phyloP scores from a whole-genome alignment of 2,329 filamentous ascomycete genomes.

The Falciphora oryzae region DNA sequence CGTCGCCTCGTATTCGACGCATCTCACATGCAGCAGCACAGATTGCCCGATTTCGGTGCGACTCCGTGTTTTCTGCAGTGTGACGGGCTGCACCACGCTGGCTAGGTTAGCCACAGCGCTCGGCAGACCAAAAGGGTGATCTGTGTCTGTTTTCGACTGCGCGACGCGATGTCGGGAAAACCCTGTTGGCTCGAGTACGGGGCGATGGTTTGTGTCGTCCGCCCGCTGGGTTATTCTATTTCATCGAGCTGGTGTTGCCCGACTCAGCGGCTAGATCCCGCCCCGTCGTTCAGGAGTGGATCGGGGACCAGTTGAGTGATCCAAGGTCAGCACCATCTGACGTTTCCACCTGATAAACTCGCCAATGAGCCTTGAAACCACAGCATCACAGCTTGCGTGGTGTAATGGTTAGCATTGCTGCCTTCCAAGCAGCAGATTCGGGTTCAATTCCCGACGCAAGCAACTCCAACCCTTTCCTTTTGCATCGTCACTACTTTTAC shows the following conservation, averaged over 20 bases:
- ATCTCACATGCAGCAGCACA: neutral
- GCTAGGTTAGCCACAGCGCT: no score
- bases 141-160: neutral
- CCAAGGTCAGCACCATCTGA: neutral
- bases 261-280: neutral
- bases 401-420: constrained; percentile 10
- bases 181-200: neutral
- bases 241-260: neutral
- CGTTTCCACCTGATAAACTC: neutral
- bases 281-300: neutral
- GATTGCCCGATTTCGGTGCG: neutral
- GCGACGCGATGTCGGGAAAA: neutral
- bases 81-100: neutral
- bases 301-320: neutral
- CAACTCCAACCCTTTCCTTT: neutral
- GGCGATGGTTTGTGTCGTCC: no score
- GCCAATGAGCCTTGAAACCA: neutral
- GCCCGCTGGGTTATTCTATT: neutral
- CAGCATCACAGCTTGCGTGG: constrained; percentile 3
- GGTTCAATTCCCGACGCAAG: constrained; percentile 10
- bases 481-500: neutral
- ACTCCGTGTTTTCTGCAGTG: constrained; percentile 1
- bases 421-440: constrained; percentile 10
- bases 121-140: no score
- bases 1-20: neutral